phyloP scores from a whole-genome alignment of 176 grass and related monocot species.

The Carex kokanica region DNA sequence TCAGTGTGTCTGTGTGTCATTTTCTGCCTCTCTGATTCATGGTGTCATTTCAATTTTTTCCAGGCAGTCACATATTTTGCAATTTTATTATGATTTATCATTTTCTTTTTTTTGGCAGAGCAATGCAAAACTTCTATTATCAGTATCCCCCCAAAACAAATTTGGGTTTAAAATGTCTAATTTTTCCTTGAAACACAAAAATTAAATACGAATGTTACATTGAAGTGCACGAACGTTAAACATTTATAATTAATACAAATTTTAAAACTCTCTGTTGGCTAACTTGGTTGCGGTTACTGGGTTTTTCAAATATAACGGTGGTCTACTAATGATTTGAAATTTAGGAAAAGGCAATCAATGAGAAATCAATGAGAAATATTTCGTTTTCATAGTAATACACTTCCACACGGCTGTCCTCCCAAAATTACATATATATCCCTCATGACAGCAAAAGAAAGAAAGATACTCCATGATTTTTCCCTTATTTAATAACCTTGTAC shows the following conservation, averaged over 20 bases:
- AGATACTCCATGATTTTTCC: too few species aligned
- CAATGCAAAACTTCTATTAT: neutral
- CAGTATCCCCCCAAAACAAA: neutral
- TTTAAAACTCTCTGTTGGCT: neutral
- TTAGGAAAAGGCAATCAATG: constrained; percentile 3
- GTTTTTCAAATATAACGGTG: neutral
- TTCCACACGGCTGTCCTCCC: constrained; percentile 3
- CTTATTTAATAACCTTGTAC: neutral
- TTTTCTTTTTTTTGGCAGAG: neutral
- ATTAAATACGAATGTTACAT: neutral
- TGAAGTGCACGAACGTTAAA: neutral
- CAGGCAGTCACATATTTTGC: neutral
- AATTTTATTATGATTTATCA: neutral
- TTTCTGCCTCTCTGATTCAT: constrained; percentile 13
- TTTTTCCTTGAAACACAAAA: neutral
- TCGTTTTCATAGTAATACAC: constrained; percentile 18
- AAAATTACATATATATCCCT: neutral
- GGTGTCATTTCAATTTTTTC: neutral
- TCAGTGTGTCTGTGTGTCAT: constrained; percentile 13
- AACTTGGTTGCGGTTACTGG: neutral
- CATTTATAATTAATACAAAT: neutral
- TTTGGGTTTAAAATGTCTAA: neutral
- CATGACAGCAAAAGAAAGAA: neutral
- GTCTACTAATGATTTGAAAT: neutral
- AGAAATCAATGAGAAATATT: neutral